Percentiles rank a stretch among this genome's conserved stretches.
Conservation (phyloP, 257 asterid genomes). For the Phtheirospermum japonicum region DNA sequence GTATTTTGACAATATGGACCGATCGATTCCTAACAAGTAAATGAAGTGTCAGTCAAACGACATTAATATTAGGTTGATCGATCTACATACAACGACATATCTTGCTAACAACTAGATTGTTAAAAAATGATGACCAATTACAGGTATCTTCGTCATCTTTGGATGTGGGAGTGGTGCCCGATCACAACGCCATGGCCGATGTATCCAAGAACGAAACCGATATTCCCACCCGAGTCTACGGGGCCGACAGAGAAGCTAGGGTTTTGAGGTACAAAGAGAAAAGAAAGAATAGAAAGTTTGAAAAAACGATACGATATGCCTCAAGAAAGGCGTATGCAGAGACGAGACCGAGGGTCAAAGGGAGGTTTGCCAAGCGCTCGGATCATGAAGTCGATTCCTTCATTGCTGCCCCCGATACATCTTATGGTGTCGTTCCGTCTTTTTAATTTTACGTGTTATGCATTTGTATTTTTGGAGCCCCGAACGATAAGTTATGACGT, state of each 20-base stretch:
- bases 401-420: neutral
- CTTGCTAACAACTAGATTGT: no score
- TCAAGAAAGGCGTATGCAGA: constrained; percentile 57
- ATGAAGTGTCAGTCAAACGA: no score
- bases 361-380: constrained; percentile 45
- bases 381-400: constrained; percentile 20
- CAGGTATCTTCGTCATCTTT: constrained; percentile 77
- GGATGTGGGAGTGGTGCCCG: constrained; percentile 77
- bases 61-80: no score
- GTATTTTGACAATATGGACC: no score
- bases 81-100: no score
- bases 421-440: neutral
- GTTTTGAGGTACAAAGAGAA: constrained; percentile 69
- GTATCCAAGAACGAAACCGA: constrained; percentile 29
- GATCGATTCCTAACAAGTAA: no score
- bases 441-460: neutral
- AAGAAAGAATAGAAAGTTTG: constrained; percentile 64
- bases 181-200: constrained; percentile 41
- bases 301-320: constrained; percentile 51
- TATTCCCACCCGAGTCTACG: constrained; percentile 35
- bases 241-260: constrained; percentile 65
- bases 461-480: no score
- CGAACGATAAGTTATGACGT: no score
- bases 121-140: no score
- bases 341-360: constrained; percentile 54